Conservation (phyloP, 106 monocot species). For the Allium cepa region DNA sequence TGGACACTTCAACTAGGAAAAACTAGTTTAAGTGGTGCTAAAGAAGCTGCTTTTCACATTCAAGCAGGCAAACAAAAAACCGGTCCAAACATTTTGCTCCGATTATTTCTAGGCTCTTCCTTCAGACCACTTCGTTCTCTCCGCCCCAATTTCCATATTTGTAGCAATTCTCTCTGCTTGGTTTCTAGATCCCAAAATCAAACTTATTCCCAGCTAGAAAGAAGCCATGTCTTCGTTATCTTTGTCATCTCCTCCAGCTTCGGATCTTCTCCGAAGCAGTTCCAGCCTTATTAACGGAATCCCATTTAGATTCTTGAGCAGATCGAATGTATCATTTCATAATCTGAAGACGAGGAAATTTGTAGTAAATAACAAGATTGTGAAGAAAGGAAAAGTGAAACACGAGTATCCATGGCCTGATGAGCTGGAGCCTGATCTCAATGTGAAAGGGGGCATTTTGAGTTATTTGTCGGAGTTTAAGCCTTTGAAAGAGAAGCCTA, state of each 20-base stretch:
- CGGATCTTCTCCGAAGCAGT: slow-evolving; percentile 7
- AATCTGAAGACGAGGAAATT: neutral
- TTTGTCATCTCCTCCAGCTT: neutral
- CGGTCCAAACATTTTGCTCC: neutral
- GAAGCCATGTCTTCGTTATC: neutral
- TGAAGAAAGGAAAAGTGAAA: slow-evolving; percentile 11
- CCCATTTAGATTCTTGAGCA: neutral
- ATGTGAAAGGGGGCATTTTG: slow-evolving; percentile 50
- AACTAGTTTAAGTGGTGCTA: no score
- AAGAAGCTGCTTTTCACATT: no score
- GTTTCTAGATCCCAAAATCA: neutral
- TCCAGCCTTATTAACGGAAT: neutral
- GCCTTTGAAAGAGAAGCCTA: slow-evolving; percentile 58
- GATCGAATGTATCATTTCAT: neutral
- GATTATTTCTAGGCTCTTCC: neutral
- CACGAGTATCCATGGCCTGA: slow-evolving; percentile 59
- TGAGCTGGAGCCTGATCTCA: slow-evolving; percentile 50
- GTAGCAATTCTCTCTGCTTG: neutral
- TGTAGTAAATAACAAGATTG: neutral
- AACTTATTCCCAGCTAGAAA: no score
- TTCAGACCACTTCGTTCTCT: no score
- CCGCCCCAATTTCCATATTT: neutral
- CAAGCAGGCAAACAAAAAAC: no score
- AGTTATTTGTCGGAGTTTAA: slow-evolving; percentile 71
- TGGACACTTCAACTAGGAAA: no score